Evolutionary conservation across 257 asterid species (phyloP).

Genomic region (Schizonepeta tenuifolia): DNA sequence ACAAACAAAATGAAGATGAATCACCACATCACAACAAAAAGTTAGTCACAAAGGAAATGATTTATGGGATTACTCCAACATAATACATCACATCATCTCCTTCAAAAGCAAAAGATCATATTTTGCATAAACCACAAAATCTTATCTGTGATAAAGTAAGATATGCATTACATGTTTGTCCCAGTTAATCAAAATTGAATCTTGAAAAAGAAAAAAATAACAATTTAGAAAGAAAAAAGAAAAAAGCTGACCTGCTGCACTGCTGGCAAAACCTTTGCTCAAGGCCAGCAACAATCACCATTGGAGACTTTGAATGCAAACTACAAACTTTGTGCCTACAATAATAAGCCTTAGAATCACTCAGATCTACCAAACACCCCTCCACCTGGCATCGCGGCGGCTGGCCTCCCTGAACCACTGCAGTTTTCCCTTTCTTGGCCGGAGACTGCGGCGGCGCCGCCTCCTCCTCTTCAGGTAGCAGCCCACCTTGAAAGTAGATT

Average conservation of each 20-base stretch:
- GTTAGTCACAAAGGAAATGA: not conserved
- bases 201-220: not conserved
- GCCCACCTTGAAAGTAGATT: conserved; percentile 65
- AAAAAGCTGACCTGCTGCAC: conserved; percentile 80
- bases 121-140: not conserved
- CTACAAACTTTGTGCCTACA: conserved; percentile 94
- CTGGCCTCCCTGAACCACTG: conserved; percentile 55
- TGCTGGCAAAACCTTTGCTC: conserved; percentile 99
- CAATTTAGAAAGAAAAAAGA: not conserved
- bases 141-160: conserved; percentile 22
- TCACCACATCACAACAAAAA: conserved; percentile 1
- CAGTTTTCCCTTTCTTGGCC: conserved; percentile 67
- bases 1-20: conserved; percentile 4
- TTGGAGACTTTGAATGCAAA: conserved; percentile 79
- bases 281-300: conserved; percentile 80
- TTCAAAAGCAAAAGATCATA: not conserved
- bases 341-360: conserved; percentile 91
- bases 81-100: not conserved
- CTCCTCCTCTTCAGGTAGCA: conserved; percentile 43
- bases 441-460: conserved; percentile 51
- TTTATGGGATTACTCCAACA: not conserved
- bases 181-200: not conserved
- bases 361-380: conserved; percentile 94
- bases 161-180: conserved; percentile 14
- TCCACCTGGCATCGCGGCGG: conserved; percentile 94